Percentiles rank a stretch among this genome's conserved stretches.
Evolutionary conservation across 164 flowering plant species (phyloP).

Genomic region (Saururus chinensis): DNA sequence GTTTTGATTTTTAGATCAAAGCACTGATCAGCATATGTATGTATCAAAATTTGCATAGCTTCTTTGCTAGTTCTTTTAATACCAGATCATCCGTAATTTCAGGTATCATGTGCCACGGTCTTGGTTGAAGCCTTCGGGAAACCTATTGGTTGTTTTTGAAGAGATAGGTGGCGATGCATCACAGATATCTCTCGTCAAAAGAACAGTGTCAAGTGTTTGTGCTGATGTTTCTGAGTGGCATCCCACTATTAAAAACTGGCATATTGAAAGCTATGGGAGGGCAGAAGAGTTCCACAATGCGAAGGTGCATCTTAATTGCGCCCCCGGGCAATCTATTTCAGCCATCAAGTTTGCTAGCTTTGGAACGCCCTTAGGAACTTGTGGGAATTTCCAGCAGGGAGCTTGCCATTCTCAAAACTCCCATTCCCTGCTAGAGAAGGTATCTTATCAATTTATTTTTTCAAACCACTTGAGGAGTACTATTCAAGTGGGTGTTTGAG

Average conservation of each 20-base stretch:
- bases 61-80: neutral
- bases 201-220: constrained; percentile 67
- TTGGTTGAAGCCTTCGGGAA: constrained; percentile 79
- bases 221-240: constrained; percentile 82
- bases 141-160: constrained; percentile 78
- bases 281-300: constrained; percentile 57
- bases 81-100: neutral
- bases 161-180: constrained; percentile 90
- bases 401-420: constrained; percentile 81
- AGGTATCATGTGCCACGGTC: constrained; percentile 99
- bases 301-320: constrained; percentile 71
- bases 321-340: constrained; percentile 61
- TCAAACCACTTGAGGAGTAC: neutral
- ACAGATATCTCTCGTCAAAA: constrained; percentile 55
- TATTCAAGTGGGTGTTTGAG: no score
- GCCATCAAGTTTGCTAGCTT: constrained; percentile 95
- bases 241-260: constrained; percentile 74
- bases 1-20: neutral
- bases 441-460: neutral
- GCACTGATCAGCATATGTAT: neutral
- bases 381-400: constrained; percentile 88
- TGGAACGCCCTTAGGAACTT: constrained; percentile 93
- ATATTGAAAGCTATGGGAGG: constrained; percentile 57
- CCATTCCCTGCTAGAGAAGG: constrained; percentile 47
- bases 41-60: neutral